A percentile compares a stretch with the other conserved stretches of the same genome.
phyloP scores from a whole-genome alignment of 75 land plant species.

The Pinus albicaulis region DNA sequence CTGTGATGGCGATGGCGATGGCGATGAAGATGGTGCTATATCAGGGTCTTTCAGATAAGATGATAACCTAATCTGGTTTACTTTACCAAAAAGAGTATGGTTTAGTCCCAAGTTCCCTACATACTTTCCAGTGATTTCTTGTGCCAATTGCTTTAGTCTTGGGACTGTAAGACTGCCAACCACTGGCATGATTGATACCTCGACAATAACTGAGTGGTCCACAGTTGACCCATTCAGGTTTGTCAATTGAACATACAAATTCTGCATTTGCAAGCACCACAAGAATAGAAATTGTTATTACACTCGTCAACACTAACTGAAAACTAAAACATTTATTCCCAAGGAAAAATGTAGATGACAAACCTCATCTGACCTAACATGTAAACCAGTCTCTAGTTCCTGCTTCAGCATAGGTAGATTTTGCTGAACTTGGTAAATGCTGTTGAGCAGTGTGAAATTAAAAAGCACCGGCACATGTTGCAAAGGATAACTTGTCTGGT shows the following conservation, averaged over 20 bases:
- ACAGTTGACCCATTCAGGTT: slow-evolving; percentile 63
- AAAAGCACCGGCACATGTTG: slow-evolving; percentile 35
- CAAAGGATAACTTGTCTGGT: slow-evolving; percentile 32
- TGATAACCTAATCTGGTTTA: slow-evolving; percentile 67
- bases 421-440: slow-evolving; percentile 35
- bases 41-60: slow-evolving; percentile 41
- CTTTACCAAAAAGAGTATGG: slow-evolving; percentile 72
- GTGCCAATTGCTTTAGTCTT: slow-evolving; percentile 62
- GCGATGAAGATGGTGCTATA: slow-evolving; percentile 15
- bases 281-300: background rate
- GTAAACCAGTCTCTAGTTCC: slow-evolving; percentile 45
- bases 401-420: slow-evolving; percentile 33
- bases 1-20: slow-evolving; percentile 5
- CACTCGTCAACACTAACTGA: background rate
- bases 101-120: slow-evolving; percentile 69
- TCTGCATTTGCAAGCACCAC: slow-evolving; percentile 35
- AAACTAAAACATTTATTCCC: background rate
- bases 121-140: slow-evolving; percentile 48
- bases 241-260: slow-evolving; percentile 54
- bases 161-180: slow-evolving; percentile 30
- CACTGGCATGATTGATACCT: slow-evolving; percentile 55
- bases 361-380: slow-evolving; percentile 53
- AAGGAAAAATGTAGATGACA: background rate
- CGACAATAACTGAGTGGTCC: slow-evolving; percentile 41
- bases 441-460: slow-evolving; percentile 60